Conservation (phyloP, 306 rosid species). For the Rosa lucieae region DNA sequence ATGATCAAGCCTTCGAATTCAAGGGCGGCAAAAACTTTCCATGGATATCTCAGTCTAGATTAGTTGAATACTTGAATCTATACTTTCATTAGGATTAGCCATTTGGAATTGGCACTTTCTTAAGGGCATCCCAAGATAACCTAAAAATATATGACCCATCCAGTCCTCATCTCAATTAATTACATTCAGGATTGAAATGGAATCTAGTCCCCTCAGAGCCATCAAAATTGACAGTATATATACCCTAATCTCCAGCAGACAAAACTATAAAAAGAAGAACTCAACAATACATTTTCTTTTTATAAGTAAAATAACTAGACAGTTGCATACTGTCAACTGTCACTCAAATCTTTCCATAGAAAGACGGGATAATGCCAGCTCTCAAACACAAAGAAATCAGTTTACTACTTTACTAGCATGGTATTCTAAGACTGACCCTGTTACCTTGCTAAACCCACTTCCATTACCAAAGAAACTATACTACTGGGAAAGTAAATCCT, state of each 20-base stretch:
- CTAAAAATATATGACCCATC: constrained; percentile 15
- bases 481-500: neutral
- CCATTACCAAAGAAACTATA: neutral
- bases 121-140: constrained; percentile 21
- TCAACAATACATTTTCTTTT: neutral
- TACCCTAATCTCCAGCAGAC: constrained; percentile 14
- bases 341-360: neutral
- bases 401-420: neutral
- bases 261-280: neutral
- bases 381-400: neutral
- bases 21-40: constrained; percentile 2
- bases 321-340: neutral
- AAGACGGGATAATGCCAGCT: neutral
- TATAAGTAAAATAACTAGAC: neutral
- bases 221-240: constrained; percentile 27
- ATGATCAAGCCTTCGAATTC: constrained; percentile 23
- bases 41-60: constrained; percentile 5
- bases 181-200: constrained; percentile 19
- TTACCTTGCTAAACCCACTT: neutral
- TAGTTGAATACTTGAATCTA: constrained; percentile 23
- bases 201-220: constrained; percentile 41
- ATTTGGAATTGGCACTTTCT: constrained; percentile 17
- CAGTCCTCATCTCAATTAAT: neutral
- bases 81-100: constrained; percentile 22
- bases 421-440: neutral